Evolutionary conservation across 108 stramenopile species (phyloP).

Genomic region (Cyclotella sp.): DNA sequence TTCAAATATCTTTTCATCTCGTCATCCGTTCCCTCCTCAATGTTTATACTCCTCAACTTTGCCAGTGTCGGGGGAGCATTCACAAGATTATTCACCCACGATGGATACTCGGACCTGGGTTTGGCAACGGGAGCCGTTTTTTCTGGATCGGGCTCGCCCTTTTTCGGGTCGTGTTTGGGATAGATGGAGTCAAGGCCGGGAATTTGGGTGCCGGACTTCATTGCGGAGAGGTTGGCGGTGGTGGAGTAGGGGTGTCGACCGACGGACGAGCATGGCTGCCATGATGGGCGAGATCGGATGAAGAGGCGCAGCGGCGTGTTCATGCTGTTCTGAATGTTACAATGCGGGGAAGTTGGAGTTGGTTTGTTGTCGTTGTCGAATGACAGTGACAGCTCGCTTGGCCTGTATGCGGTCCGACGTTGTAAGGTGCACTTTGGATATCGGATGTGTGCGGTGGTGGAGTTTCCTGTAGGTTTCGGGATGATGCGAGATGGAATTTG

Average conservation of each 20-base stretch:
- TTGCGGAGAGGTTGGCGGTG: slow-evolving; percentile 30
- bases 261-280: slow-evolving; percentile 1
- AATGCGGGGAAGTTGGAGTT: no score
- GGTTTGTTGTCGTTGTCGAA: neutral
- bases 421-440: no score
- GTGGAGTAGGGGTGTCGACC: slow-evolving; percentile 22
- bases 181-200: slow-evolving; percentile 58
- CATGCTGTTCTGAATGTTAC: neutral
- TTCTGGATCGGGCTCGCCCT: slow-evolving; percentile 41
- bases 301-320: neutral
- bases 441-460: no score
- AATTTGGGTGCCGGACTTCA: slow-evolving; percentile 70
- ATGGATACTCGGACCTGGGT: slow-evolving; percentile 64
- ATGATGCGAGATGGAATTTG: no score
- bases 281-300: slow-evolving; percentile 17
- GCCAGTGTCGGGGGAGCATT: slow-evolving; percentile 59
- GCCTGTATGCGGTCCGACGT: no score
- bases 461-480: no score
- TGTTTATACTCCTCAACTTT: slow-evolving; percentile 61
- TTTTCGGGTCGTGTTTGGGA: slow-evolving; percentile 37
- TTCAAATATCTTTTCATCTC: slow-evolving; percentile 74
- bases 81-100: slow-evolving; percentile 60
- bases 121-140: slow-evolving; percentile 36
- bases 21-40: slow-evolving; percentile 61
- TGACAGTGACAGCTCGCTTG: no score